These are phyloP conservation scores for Yarrowia deformans DNA, from an alignment of 805 yeast genomes.

Conservation along the genomic window DNA sequence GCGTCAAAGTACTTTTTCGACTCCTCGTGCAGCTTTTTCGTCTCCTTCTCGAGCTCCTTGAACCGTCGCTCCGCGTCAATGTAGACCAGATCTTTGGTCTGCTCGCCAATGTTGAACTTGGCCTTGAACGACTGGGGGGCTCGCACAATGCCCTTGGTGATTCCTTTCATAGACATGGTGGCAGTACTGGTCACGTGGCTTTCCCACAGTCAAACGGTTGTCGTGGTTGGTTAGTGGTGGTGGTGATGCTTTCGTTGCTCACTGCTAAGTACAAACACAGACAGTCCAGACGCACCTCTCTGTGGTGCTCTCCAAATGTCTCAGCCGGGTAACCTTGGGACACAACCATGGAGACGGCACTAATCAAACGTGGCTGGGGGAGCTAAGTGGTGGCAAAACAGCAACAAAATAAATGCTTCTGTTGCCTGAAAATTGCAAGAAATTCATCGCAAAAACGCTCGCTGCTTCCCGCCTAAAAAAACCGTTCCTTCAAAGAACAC, in stretches of 20 bases:
- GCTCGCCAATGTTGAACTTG: slow-evolving; percentile 76
- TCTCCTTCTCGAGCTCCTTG: slow-evolving; percentile 87
- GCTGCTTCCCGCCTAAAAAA: not conserved
- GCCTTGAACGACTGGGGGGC: slow-evolving; percentile 94
- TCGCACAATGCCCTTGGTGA: slow-evolving; percentile 77
- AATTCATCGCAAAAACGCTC: too few species aligned
- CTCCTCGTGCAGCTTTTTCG: slow-evolving; percentile 88
- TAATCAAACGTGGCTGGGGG: too few species aligned
- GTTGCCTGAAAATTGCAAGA: too few species aligned
- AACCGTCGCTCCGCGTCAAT: slow-evolving; percentile 96
- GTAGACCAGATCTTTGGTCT: slow-evolving; percentile 85
- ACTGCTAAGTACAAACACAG: too few species aligned
- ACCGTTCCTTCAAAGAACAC: not conserved
- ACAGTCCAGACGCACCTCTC: not conserved
- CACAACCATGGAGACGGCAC: too few species aligned
- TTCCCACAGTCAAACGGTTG: not conserved
- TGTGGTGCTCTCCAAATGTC: slow-evolving; percentile 12
- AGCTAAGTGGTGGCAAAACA: too few species aligned
- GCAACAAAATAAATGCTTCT: too few species aligned
- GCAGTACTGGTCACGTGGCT: too few species aligned
- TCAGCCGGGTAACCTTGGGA: slow-evolving; percentile 26
- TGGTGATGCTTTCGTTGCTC: not conserved
- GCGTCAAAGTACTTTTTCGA: slow-evolving; percentile 89
- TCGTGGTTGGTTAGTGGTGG: not conserved
- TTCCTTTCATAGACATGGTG: slow-evolving; percentile 87